Base-by-base conservation (phyloP, 352 stramenopile species). In the Pythium phragmitis region DNA sequence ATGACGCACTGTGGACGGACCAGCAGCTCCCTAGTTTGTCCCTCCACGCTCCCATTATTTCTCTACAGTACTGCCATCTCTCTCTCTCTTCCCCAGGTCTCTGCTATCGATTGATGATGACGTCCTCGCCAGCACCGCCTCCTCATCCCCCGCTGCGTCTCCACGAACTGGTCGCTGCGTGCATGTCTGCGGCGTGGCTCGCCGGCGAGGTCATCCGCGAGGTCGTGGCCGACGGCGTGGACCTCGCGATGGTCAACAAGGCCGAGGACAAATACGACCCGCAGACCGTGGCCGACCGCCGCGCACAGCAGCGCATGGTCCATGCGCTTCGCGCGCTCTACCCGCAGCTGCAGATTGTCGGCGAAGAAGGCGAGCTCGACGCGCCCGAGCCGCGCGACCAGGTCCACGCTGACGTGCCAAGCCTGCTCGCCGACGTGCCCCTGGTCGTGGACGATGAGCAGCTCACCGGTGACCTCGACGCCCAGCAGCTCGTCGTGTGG, bases 221-320 rank as follows among this genome's bases (percentile, higher is more conserved):
- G 34, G 84, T 91, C 48, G 81, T 89, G 41, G 61, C 65, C 8
- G 63, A 78, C 30, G 75, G 77, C 42, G 67, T 73, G 30, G 75
- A 83, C 37, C 77, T 92, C 34, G 74, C 74, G 19, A 69, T 89
- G 55, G 79, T 92, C 68, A 92, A 89, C 76, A 92, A 92, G 66
- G 75, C 81, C 45, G 83, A 85, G 54, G 76, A 75, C 57, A 73
- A 76, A 48, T 92, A 88, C 69, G 84, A 92, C 60, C 84, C 84
- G 57, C 84, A 92, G 73, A 92, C 84, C 7, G 71, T 91, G 30
- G 84, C 84, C 2, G 84, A 92, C 58, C 82, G 81, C 12, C 84
- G 84, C 55, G 80, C 80, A 28, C 84, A 92, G 68, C 81, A 91
- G 72, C 79, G 84, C 17, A 88, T 91, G 53, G 61, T 89, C 30